These are phyloP conservation scores for Aspergillus ruber DNA, from an alignment of 2,329 filamentous ascomycete species.

Conservation along the genomic window DNA sequence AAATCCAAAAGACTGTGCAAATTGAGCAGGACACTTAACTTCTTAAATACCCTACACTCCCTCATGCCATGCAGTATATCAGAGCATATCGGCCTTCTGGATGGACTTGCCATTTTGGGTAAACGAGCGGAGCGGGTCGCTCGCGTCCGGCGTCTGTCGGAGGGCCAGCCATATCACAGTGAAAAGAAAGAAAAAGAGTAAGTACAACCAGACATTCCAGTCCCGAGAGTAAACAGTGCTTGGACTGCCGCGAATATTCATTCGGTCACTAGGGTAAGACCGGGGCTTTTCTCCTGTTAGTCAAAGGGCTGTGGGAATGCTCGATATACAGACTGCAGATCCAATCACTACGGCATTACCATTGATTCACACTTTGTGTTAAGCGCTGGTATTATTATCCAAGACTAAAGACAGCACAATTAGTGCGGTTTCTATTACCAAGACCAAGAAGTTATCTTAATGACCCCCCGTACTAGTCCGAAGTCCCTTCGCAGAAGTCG, in stretches of 20 bases:
- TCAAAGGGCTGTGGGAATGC: too few species aligned
- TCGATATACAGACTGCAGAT: neutral
- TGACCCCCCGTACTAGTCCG: neutral
- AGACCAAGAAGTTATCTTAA: neutral
- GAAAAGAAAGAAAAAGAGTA: too few species aligned
- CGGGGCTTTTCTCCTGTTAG: too few species aligned
- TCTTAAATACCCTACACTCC: neutral
- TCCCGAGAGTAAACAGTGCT: too few species aligned
- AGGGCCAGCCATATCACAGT: neutral
- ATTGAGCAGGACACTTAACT: neutral
- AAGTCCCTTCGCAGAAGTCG: neutral
- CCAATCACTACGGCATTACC: too few species aligned
- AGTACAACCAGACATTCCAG: too few species aligned
- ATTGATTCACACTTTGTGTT: too few species aligned
- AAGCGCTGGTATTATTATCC: too few species aligned
- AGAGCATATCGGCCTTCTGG: constrained; percentile 6
- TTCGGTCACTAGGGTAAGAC: too few species aligned
- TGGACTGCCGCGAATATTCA: too few species aligned
- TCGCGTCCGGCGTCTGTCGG: neutral
- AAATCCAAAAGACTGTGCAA: neutral
- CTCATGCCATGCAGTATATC: neutral
- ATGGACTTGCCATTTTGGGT: constrained; percentile 25
- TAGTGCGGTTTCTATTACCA: neutral
- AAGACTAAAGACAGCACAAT: too few species aligned
- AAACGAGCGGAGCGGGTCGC: constrained; percentile 1